Base-by-base conservation (phyloP, 306 rosid genomes). In the Prosopis cineraria region DNA sequence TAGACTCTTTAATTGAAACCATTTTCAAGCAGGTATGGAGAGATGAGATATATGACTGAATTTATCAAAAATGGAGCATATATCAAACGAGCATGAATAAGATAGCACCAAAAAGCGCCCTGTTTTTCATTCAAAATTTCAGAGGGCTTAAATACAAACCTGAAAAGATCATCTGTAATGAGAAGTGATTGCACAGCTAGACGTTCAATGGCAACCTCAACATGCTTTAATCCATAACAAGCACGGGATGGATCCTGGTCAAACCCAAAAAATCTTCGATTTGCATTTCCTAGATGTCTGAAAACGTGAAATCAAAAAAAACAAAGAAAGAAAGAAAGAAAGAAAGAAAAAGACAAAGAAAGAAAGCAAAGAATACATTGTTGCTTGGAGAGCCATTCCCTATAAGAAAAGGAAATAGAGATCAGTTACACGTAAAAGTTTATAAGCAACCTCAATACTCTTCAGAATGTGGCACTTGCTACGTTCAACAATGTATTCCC, bases 181-280 rank as follows among this genome's bases (percentile, higher is more conserved):
- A 95, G 92, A 73, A 95, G 91, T 20, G 93, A 87, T 80, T 95
- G 98, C 63, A 95, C 85, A 78, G 99, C 98, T 87, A 95, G 79
- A 75, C 93, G 92, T 79, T 95, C 99, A 79, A 89, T 90, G 79
- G 99, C 99, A 79, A 95, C 93, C 85, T 95, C 99, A 59, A 95
- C 93, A 75, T 95, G 99, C 86, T 93, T 95, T 17, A 86, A 83
- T 81, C 99, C 99, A 86, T 93, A 95, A 81, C 98, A 95, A 48
- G 98, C 98, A 72, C 98, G 97, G 64, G 83, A 64, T 55, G 96
- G 76, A 78, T 95, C 97, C 99, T 95, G 92, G 73, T 30, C 56
- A 70, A 53, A 10, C 44, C 68, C 56, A 41, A 79, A 55, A n/a
- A 52, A n/a, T 24, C 50, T 67, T 76, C 72, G 59, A 69, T 80